Conservation (phyloP, 2,329 filamentous ascomycete genomes). For the Geosmithia putterillii region DNA sequence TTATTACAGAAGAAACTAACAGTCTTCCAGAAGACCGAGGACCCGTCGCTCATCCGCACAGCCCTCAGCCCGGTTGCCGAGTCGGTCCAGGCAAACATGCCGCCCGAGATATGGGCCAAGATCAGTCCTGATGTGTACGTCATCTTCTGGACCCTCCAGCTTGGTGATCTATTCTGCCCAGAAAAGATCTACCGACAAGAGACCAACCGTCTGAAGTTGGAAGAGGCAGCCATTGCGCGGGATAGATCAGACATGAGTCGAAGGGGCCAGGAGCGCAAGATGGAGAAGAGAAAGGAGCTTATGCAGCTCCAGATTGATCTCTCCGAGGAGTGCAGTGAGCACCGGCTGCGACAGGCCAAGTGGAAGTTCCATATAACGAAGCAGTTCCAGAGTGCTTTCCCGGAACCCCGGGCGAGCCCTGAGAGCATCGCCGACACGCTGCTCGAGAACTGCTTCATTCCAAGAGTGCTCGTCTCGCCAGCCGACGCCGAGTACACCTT, state of each 20-base stretch:
- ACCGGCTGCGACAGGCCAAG: constrained; percentile 53
- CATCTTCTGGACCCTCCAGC: constrained; percentile 82
- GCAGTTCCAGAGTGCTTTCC: constrained; percentile 73
- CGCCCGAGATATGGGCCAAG: constrained; percentile 51
- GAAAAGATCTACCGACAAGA: constrained; percentile 69
- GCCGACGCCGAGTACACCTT: constrained; percentile 84
- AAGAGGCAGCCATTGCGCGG: constrained; percentile 53
- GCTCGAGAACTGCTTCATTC: constrained; percentile 86
- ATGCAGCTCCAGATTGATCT: constrained; percentile 58
- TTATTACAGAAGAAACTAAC: constrained; percentile 7
- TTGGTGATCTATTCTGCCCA: constrained; percentile 70
- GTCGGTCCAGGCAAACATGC: constrained; percentile 48
- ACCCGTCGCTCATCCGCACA: constrained; percentile 15
- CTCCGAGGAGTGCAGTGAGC: constrained; percentile 59
- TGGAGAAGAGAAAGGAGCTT: constrained; percentile 54
- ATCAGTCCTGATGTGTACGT: constrained; percentile 75
- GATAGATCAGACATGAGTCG: constrained; percentile 64
- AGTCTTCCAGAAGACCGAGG: constrained; percentile 18
- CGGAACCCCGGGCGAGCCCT: constrained; percentile 46
- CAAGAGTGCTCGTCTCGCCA: constrained; percentile 71
- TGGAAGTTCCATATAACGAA: constrained; percentile 58
- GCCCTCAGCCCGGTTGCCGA: constrained; percentile 60
- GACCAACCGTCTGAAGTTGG: constrained; percentile 53
- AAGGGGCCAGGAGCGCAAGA: constrained; percentile 50
- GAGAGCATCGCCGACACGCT: constrained; percentile 62